These are phyloP conservation scores for Haematococcus sp. DNA, from an alignment of 139 green algal genomes.

Conservation along the genomic window DNA sequence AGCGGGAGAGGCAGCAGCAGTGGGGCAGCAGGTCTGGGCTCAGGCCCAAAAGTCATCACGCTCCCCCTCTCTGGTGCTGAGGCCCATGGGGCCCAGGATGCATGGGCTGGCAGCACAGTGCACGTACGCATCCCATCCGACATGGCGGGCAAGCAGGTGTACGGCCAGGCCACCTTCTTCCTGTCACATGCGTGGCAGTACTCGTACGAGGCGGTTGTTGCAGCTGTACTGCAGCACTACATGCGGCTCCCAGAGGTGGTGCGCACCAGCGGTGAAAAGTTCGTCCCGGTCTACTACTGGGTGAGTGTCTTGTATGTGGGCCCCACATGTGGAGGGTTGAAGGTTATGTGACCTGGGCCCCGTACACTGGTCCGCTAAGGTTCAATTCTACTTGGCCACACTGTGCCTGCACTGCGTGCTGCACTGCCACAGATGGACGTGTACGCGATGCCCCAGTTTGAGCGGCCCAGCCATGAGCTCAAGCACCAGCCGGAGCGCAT, in stretches of 20 bases:
- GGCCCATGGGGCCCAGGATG: too few relatives aligned
- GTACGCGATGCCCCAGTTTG: slow-evolving; percentile 15
- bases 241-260: slow-evolving; percentile 3
- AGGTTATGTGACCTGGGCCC: too few relatives aligned
- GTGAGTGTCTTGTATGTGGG: slow-evolving; percentile 6
- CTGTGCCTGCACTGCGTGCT: too few relatives aligned
- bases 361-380: too few relatives aligned
- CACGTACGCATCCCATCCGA: background rate
- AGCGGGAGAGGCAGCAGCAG: background rate
- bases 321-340: too few relatives aligned
- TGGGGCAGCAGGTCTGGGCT: too few relatives aligned
- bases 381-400: too few relatives aligned
- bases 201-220: background rate
- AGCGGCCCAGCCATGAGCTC: slow-evolving; percentile 8
- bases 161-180: slow-evolving; percentile 3
- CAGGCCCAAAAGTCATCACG: too few relatives aligned
- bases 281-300: slow-evolving; percentile 18
- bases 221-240: slow-evolving; percentile 13
- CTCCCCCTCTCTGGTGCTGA: too few relatives aligned
- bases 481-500: slow-evolving; percentile 8
- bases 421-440: slow-evolving; percentile 7
- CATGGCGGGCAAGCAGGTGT: background rate
- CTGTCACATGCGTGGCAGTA: slow-evolving; percentile 1
- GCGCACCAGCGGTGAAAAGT: background rate
- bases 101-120: too few relatives aligned